A percentile compares a stretch with the other conserved stretches of the same genome.
These are phyloP conservation scores for Phlebiopsis gigantea DNA, from an alignment of 768 basidiomycete species.

Conservation along the genomic window DNA sequence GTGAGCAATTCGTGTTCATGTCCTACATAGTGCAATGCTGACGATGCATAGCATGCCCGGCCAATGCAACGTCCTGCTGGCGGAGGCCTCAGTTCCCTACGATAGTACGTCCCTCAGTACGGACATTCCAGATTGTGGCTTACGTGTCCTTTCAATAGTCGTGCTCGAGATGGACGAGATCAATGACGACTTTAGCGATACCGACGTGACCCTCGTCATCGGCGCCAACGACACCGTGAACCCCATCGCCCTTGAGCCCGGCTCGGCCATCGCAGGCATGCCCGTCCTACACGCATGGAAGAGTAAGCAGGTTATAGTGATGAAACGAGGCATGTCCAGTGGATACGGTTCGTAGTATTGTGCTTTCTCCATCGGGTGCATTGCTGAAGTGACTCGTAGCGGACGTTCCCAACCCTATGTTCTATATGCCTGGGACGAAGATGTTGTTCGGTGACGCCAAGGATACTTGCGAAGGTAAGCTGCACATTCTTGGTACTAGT, in stretches of 20 bases:
- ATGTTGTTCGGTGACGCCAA: conserved; percentile 94
- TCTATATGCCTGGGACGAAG: conserved; percentile 85
- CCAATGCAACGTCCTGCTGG: conserved; percentile 87
- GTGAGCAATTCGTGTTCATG: conserved; percentile 8
- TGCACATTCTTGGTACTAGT: neutral
- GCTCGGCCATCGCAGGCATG: conserved; percentile 89
- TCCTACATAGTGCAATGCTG: neutral
- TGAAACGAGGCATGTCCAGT: conserved; percentile 88
- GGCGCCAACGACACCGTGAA: conserved; percentile 93
- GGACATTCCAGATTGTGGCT: neutral
- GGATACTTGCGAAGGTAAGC: conserved; percentile 77
- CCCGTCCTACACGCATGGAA: conserved; percentile 91
- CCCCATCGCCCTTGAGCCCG: conserved; percentile 82
- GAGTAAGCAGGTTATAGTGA: conserved; percentile 87
- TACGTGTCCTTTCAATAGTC: conserved; percentile 41
- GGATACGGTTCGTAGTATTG: conserved; percentile 61
- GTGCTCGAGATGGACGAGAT: conserved; percentile 94
- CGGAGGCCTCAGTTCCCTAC: conserved; percentile 87
- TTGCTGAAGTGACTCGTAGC: conserved; percentile 38
- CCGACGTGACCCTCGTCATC: conserved; percentile 87
- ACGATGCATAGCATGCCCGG: conserved; percentile 68
- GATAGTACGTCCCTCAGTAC: conserved; percentile 50
- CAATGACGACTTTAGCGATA: conserved; percentile 86
- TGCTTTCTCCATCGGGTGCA: neutral
- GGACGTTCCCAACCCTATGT: conserved; percentile 91